Evolutionary conservation across 768 basidiomycete genomes (phyloP).

Genomic region (Auricularia sp.): DNA sequence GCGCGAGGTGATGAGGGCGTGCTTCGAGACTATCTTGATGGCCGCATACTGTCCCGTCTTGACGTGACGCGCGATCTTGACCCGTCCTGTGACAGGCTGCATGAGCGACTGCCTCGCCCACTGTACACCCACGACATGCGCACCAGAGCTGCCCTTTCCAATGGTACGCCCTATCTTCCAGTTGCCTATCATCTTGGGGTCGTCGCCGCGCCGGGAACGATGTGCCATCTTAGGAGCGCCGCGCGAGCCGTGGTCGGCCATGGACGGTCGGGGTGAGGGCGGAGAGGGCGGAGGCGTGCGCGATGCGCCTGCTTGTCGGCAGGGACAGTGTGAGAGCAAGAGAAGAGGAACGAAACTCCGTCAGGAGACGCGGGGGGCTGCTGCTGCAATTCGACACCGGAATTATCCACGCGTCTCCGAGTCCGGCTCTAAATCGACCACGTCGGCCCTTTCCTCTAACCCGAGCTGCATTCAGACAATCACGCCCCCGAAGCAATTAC

Average conservation of each 20-base stretch:
- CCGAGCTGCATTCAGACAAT: neutral
- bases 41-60: slow-evolving; percentile 87
- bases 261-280: neutral
- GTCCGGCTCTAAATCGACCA: neutral
- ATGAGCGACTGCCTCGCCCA: neutral
- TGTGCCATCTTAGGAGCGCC: neutral
- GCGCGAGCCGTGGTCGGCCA: neutral
- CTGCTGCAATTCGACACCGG: neutral
- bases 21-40: slow-evolving; percentile 87
- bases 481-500: too few relatives aligned
- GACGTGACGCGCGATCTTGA: slow-evolving; percentile 84
- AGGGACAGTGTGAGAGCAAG: neutral
- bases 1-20: slow-evolving; percentile 65
- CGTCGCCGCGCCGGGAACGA: neutral
- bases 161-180: slow-evolving; percentile 34
- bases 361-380: neutral
- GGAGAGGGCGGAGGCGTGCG: neutral
- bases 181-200: slow-evolving; percentile 26
- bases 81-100: slow-evolving; percentile 37
- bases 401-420: neutral
- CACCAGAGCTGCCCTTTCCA: slow-evolving; percentile 32
- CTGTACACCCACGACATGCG: slow-evolving; percentile 9
- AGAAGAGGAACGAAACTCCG: neutral
- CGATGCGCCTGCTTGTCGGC: too few relatives aligned
- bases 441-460: neutral